phyloP scores from a whole-genome alignment of 2,329 filamentous ascomycete genomes.

The Pseudogymnoascus sp. region DNA sequence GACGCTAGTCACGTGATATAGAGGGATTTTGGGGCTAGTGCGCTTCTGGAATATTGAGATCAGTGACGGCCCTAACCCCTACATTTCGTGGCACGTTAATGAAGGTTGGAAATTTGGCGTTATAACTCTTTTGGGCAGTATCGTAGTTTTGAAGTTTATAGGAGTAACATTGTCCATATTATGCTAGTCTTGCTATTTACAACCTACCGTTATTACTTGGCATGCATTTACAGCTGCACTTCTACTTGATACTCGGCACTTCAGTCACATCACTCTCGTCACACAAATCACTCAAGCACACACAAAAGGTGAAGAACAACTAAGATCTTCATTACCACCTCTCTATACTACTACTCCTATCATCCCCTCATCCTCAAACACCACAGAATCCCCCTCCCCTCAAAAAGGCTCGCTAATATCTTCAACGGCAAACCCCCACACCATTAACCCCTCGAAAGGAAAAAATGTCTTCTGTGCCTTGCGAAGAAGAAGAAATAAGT shows the following conservation, averaged over 20 bases:
- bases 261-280: neutral
- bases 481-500: neutral
- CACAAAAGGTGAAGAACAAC: conserved; percentile 2
- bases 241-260: neutral
- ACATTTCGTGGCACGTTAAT: neutral
- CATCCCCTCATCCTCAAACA: neutral
- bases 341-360: neutral
- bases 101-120: neutral
- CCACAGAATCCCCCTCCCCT: neutral
- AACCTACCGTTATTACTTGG: neutral
- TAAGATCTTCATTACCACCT: conserved; percentile 6
- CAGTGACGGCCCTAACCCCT: neutral
- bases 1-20: neutral
- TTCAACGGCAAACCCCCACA: neutral
- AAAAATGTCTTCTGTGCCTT: neutral
- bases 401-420: neutral
- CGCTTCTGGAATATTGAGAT: neutral
- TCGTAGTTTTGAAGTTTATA: neutral
- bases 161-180: neutral
- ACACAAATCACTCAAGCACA: neutral
- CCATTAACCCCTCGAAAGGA: conserved; percentile 3
- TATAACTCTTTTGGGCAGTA: neutral
- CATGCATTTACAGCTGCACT: neutral
- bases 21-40: neutral
- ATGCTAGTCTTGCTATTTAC: neutral